These are phyloP conservation scores for Huntiella moniliformis DNA, from an alignment of 2,329 filamentous ascomycete genomes.

Conservation along the genomic window DNA sequence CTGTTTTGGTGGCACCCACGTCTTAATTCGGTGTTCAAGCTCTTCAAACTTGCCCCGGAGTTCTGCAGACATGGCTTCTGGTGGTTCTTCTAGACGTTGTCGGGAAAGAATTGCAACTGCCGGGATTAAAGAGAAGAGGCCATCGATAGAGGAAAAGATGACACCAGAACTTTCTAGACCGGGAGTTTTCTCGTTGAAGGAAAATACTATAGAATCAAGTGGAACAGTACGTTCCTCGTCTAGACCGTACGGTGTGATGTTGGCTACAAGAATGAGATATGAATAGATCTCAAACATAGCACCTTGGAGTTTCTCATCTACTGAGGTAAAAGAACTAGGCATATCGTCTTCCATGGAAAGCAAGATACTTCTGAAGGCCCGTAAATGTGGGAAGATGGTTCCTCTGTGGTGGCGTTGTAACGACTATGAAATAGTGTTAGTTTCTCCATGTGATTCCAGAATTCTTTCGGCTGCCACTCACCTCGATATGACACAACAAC, in stretches of 20 bases:
- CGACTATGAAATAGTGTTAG: conserved; percentile 3
- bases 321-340: conserved; percentile 9
- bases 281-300: conserved; percentile 12
- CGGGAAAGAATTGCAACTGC: conserved; percentile 6
- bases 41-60: conserved; percentile 7
- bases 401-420: conserved; percentile 10
- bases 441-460: not conserved
- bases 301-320: conserved; percentile 11
- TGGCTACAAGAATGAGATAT: conserved; percentile 10
- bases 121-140: conserved; percentile 9
- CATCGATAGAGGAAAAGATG: conserved; percentile 11
- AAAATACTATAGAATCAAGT: conserved; percentile 10
- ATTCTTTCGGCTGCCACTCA: not conserved
- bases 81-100: conserved; percentile 9
- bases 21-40: conserved; percentile 7
- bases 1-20: conserved; percentile 6
- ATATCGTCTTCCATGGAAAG: conserved; percentile 11
- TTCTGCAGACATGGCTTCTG: conserved; percentile 1
- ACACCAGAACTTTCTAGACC: conserved; percentile 8
- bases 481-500: conserved; percentile 11
- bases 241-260: conserved; percentile 11
- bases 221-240: conserved; percentile 10
- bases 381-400: conserved; percentile 10
- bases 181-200: conserved; percentile 8
- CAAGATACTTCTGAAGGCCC: conserved; percentile 8